These are phyloP conservation scores for Acer negundo DNA, from an alignment of 345 rosid genomes.

Conservation along the genomic window DNA sequence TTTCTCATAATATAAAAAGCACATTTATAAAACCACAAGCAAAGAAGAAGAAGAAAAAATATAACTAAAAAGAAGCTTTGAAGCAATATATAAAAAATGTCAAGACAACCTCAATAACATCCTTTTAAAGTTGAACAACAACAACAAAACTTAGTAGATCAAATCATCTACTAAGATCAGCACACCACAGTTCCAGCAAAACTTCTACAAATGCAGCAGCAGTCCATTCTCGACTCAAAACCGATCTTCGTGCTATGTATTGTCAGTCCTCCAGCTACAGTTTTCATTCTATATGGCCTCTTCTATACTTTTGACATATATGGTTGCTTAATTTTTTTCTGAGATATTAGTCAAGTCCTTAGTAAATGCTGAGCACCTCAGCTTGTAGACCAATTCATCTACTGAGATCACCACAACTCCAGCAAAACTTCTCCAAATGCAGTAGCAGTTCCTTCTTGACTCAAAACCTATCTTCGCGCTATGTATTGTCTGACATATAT, in stretches of 20 bases:
- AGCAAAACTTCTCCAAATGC: background rate
- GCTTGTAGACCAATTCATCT: constrained; percentile 29
- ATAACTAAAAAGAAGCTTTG: too few relatives aligned
- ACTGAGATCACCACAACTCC: background rate
- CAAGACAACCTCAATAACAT: too few relatives aligned
- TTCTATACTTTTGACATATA: constrained; percentile 10
- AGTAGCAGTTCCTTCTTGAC: constrained; percentile 49
- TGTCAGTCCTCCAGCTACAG: constrained; percentile 3
- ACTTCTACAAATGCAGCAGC: constrained; percentile 2
- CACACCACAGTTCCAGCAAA: too few relatives aligned
- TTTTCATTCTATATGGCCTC: constrained; percentile 7
- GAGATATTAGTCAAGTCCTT: too few relatives aligned
- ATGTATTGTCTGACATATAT: background rate
- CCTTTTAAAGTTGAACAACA: too few relatives aligned
- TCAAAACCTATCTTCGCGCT: constrained; percentile 20
- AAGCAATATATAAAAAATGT: too few relatives aligned
- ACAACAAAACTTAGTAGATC: background rate
- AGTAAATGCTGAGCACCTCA: background rate
- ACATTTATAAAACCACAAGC: too few relatives aligned
- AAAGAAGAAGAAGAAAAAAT: too few relatives aligned
- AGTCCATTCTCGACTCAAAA: constrained; percentile 50
- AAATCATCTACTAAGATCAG: constrained; percentile 13
- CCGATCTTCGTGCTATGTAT: constrained; percentile 6
- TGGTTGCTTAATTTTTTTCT: background rate
- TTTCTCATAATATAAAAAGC: too few relatives aligned